Base-by-base conservation (phyloP, 2,329 filamentous ascomycete genomes). In the Trichoderma sp. region DNA sequence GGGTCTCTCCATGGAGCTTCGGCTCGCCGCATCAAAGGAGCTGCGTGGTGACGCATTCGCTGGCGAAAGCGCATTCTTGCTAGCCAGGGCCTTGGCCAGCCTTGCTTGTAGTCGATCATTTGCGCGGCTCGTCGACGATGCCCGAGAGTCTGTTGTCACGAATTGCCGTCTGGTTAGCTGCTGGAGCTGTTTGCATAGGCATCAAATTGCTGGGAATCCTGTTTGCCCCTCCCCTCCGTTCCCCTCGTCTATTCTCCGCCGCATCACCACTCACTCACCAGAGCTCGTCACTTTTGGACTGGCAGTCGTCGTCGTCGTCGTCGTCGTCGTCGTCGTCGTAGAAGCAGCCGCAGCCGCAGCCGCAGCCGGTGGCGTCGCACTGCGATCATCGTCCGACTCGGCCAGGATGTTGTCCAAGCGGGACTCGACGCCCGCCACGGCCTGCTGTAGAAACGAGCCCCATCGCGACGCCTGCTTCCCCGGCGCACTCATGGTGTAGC, bases 351-450 rank as follows among this genome's bases (percentile, higher is more conserved):
- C 16, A n/a, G 53, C 31, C 16, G 47, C 27, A 14, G 63, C 21
- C 2, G 68, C 68, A n/a, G 47, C 60, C 62, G 66, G 19, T 29
- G 63, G 55, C 19, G 65, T 29, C 6, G 57, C 63, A 69, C 80
- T 81, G 68, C 77, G 78, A 70, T 74, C 74, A 14, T 69, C 71
- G 8, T 76, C 87, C 68, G 92, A 89, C 73, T 97, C 94, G 66
- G 93, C 89, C 71, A 99, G 86, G 70, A 99, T 97, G 61, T 88
- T 94, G 79, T 99, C 96, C 70, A 99, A 87, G 55, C 92, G 90
- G 70, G 94, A 96, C 82, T 99, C 96, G 69, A 99, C 92, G 71
- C 94, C 94, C 67, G 94, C 94, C 71, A 98, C 93, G 72, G 95
- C 94, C 80, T 95, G 93, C 73, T 94, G 92, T 70, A 97, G 86